Evolutionary conservation across 1,284 basidiomycete species (phyloP).

Genomic region (Trametes pubescens): DNA sequence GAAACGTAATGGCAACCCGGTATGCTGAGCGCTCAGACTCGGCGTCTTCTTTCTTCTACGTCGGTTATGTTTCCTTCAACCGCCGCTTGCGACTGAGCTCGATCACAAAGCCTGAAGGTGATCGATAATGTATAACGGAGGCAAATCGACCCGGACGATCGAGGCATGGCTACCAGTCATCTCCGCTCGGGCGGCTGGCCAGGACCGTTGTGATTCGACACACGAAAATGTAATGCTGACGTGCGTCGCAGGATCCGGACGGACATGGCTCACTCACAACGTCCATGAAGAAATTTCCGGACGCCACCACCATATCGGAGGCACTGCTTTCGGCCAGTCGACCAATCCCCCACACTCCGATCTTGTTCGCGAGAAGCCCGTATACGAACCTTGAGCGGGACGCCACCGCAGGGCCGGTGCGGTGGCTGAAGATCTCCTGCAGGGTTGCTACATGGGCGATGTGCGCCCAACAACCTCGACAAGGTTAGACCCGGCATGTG

Average conservation of each 20-base stretch:
- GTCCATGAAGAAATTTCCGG: constrained; percentile 17
- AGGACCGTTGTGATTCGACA: neutral
- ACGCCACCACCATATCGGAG: constrained; percentile 16
- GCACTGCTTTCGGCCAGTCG: neutral
- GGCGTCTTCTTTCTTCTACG: neutral
- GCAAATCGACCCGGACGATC: neutral
- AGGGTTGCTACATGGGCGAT: neutral
- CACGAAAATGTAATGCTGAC: neutral
- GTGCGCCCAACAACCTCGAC: neutral
- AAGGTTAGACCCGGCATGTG: constrained; percentile 22
- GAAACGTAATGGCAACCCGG: neutral
- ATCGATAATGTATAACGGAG: neutral
- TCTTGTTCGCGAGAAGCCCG: constrained; percentile 23
- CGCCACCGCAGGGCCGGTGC: constrained; percentile 7
- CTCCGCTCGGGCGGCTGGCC: neutral
- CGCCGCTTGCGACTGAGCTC: neutral
- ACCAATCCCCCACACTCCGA: constrained; percentile 22
- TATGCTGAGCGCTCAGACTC: neutral
- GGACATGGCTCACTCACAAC: constrained; percentile 5
- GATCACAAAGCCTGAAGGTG: neutral
- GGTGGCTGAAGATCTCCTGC: neutral
- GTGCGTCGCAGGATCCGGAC: neutral
- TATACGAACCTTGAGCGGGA: constrained; percentile 1
- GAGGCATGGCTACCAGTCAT: neutral
- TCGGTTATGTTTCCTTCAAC: neutral